Evolutionary conservation across 169 alveolate species (phyloP), one percentile per base, ranked within the genome.

Genomic region (Ichthyophthirius multifiliis): DNA sequence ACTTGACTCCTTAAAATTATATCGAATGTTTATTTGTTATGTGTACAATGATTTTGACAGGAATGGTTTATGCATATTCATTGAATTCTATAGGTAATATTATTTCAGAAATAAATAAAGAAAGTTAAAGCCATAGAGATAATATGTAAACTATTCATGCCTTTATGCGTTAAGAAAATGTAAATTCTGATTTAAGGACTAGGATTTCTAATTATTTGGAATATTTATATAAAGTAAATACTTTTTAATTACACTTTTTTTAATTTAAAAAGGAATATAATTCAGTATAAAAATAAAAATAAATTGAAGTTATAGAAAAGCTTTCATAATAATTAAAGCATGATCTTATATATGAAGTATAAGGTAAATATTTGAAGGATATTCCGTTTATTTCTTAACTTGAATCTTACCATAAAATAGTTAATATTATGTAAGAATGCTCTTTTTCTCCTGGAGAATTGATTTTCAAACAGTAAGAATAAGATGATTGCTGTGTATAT

Each of bases 41-140:
- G 6, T 12, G 39, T 31, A 71, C 86, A 0, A 81, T 81, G 63
- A 48, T 71, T 46, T 39, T 81, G 27, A 65, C 86, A 7, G 23
- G 77, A 16, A 30, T 81, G 18, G 75, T 81, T 12, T 81, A 71
- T 71, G 86, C 86, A 10, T 81, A 71, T 73, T 41, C 76, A 44
- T 45, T 81, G 6, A 81, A 81, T 55, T 71, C 82, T n/a, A 81
- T 81, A 27, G 86, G 86, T 5, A 20, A 30, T 16, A 67, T 37
- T 1, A 34, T 67, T 1, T 34, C 23, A 27, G 31, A 55, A 12
- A 55, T 55, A 39, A 39, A 55, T 13, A 39, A 55, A 7, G 31
- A 55, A 55, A 39, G 31, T 27, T 27, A 55, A 39, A 3, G 31
- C 23, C 31, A 55, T 23, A 55, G 18, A 55, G 71, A 55, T 10